Evolutionary conservation across 768 basidiomycete genomes (phyloP).

Genomic region (Dioszegia aurantiaca): DNA sequence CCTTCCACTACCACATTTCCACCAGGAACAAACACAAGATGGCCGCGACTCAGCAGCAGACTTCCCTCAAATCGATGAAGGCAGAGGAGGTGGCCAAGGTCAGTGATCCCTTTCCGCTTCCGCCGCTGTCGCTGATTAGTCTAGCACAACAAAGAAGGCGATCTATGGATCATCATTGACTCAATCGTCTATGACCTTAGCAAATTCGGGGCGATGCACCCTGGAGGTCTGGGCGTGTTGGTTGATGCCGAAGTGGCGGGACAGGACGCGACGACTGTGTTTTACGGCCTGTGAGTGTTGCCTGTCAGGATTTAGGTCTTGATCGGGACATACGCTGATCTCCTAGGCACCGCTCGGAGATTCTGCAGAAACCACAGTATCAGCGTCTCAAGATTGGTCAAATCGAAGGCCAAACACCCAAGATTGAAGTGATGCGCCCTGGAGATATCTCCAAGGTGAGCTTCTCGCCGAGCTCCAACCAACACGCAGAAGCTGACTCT

Average conservation of each 20-base stretch:
- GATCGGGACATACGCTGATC: neutral
- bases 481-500: neutral
- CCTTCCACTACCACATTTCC: neutral
- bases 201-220: slow-evolving; percentile 76
- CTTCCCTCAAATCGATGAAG: slow-evolving; percentile 56
- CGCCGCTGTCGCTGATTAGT: neutral
- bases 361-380: slow-evolving; percentile 68
- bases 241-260: slow-evolving; percentile 79
- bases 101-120: slow-evolving; percentile 31
- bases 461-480: neutral
- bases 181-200: slow-evolving; percentile 78
- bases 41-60: slow-evolving; percentile 33
- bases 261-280: slow-evolving; percentile 79
- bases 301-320: too few species aligned
- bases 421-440: slow-evolving; percentile 57
- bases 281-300: slow-evolving; percentile 65
- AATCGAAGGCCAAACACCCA: slow-evolving; percentile 63
- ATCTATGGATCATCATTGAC: slow-evolving; percentile 85
- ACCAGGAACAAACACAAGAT: slow-evolving; percentile 19
- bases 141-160: slow-evolving; percentile 70
- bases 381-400: slow-evolving; percentile 67
- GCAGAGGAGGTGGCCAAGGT: slow-evolving; percentile 74
- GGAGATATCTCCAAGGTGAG: slow-evolving; percentile 61
- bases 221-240: slow-evolving; percentile 73
- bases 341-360: slow-evolving; percentile 70